Evolutionary conservation across 1,284 basidiomycete genomes (phyloP), one percentile per base, ranked within the genome.

Genomic region (Garcileccinum viscosum): DNA sequence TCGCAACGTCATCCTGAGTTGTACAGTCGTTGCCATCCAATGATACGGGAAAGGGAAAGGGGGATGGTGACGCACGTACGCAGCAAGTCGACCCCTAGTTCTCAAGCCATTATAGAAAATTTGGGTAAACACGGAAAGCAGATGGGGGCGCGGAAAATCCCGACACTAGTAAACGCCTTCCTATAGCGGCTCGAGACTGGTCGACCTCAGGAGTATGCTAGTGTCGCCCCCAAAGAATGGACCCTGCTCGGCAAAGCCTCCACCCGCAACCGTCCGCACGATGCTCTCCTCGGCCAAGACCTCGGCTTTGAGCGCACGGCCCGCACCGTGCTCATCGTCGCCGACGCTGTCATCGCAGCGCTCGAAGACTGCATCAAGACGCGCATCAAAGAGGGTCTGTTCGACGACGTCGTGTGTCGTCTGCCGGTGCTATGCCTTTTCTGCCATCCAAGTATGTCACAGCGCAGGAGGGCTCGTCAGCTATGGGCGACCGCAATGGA

Each of bases 361-460:
- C 86, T 99, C 37, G 98, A 99, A 81, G 95, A 95, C 63, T 86
- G 92, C 68, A 99, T 99, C 83, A 98, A 97, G 82, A 87, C 90
- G 30, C 88, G 97, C 38, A 97, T 99, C 70, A 82, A 95, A 24
- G 95, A 97, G 75, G 88, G 87, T 70, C 90, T 89, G 64, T 99
- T 96, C 76, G 95, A 99, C 82, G 97, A 98, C 75, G 96, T 98
- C 40, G 88, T 95, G 65, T 92, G 96, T 30, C 89, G 93, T 11
- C 87, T 92, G 81, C 91, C 66, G 92, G 94, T 69, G 9, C 60
- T 1, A 94, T 93, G 72, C 90, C 95, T 1, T 99, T 97, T 86
- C 84, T 99, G 1, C 95, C 97, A 0, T 97, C 95, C 1, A 89
- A 93, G 30, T 99, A 94, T 81, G 86, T 91, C 63, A 89, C 90